Conservation (phyloP, 2,329 filamentous ascomycete species). For the Harringtonia aguacate region DNA sequence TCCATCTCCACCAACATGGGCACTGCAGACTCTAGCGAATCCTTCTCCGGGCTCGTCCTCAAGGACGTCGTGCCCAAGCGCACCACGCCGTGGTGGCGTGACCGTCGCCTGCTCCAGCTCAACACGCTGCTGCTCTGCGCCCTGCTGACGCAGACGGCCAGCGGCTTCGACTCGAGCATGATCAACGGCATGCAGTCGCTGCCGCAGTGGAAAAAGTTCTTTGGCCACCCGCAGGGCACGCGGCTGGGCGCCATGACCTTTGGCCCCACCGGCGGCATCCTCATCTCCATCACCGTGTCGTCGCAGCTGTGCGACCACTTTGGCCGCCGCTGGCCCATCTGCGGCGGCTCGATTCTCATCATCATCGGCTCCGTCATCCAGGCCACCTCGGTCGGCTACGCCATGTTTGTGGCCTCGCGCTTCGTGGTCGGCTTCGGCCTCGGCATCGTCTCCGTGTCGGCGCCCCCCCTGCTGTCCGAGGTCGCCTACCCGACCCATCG, state of each 20-base stretch:
- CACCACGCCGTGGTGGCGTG: conserved; percentile 13
- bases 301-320: conserved; percentile 38
- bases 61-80: conserved; percentile 9
- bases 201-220: neutral
- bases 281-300: conserved; percentile 4
- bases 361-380: conserved; percentile 62
- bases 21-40: too few relatives aligned
- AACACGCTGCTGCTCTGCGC: conserved; percentile 21
- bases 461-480: conserved; percentile 29
- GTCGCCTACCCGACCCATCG: conserved; percentile 69
- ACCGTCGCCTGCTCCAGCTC: conserved; percentile 16
- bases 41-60: conserved; percentile 6
- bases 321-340: conserved; percentile 61
- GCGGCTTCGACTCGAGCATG: conserved; percentile 22
- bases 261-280: conserved; percentile 1
- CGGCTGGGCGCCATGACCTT: neutral
- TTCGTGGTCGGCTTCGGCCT: conserved; percentile 56
- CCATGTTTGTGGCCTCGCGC: conserved; percentile 60
- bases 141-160: conserved; percentile 20
- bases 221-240: neutral
- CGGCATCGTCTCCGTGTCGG: conserved; percentile 26
- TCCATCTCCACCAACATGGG: too few relatives aligned
- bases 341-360: conserved; percentile 61
- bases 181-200: conserved; percentile 23
- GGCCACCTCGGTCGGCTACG: conserved; percentile 48